phyloP scores from a whole-genome alignment of 208 protist genomes.

The Phytomonas francai region DNA sequence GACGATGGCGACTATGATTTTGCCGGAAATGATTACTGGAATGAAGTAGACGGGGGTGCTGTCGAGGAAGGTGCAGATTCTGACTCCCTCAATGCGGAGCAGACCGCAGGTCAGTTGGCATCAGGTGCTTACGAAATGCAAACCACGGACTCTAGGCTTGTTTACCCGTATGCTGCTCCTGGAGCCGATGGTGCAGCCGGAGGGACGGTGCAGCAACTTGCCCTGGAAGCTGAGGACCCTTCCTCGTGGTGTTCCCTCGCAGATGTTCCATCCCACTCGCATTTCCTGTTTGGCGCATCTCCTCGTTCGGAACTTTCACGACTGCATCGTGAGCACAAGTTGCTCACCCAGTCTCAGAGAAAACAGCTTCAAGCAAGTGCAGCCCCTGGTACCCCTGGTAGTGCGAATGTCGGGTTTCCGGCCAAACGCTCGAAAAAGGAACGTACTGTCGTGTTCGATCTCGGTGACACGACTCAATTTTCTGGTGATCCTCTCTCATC shows the following conservation, averaged over 20 bases:
- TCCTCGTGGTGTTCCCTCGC: conserved; percentile 61
- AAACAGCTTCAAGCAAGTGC: neutral
- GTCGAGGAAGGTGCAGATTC: conserved; percentile 15
- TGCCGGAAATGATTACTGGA: conserved; percentile 9
- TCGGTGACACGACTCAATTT: conserved; percentile 18
- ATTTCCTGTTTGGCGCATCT: conserved; percentile 10
- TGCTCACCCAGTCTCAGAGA: conserved; percentile 19
- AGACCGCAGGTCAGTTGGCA: conserved; percentile 48
- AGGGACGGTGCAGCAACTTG: conserved; percentile 31
- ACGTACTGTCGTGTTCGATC: conserved; percentile 53
- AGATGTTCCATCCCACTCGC: conserved; percentile 26
- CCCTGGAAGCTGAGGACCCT: conserved; percentile 73
- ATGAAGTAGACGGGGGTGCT: conserved; percentile 13
- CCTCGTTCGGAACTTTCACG: conserved; percentile 39
- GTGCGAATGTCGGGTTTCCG: conserved; percentile 4
- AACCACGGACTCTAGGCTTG: conserved; percentile 46
- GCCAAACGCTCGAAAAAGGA: conserved; percentile 45
- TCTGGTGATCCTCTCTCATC: neutral
- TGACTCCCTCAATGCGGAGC: neutral
- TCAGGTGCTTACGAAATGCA: conserved; percentile 56
- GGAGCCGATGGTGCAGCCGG: neutral
- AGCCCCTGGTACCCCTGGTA: neutral
- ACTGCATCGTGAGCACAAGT: conserved; percentile 56
- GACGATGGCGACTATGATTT: neutral
- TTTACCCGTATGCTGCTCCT: neutral